Evolutionary conservation across 768 basidiomycete species (phyloP), one percentile per base, ranked within the genome.

Genomic region (Kwoniella newhampshirensis): DNA sequence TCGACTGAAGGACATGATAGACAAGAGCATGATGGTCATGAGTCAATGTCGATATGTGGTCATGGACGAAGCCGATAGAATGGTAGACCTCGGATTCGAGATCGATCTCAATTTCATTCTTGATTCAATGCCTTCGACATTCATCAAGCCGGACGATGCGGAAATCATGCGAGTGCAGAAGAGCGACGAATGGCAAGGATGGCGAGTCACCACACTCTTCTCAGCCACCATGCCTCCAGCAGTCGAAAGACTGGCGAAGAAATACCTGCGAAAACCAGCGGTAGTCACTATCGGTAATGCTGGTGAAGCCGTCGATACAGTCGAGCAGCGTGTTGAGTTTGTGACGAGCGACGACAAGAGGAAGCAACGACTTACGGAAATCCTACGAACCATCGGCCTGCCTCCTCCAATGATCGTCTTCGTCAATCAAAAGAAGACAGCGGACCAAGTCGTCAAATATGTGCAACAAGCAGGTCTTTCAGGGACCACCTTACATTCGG

Each of bases 31-130:
- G 43, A 82, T 99, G 40, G 96, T 99, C 18, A 82, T 99, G 41
- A 88, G 89, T 6, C 96, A 99, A 77, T 98, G 96, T 77, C 90
- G 91, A 1, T 98, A 99, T 72, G 87, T 99, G 57, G 94, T 99
- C 64, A 96, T 99, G 96, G 96, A 99, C 75, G 96, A 99, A 81
- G 96, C 96, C 15, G 96, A 99, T 76, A 85, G 96, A 49, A 98
- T 99, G 96, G 93, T 99, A 60, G 86, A 93, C 71, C 85, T 98
- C 27, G 96, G 96, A 15, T 99, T 99, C 74, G 96, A 99, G 77
- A 84, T 83, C 15, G 93, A 96, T 74, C 79, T 99, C 43, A 91
- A 88, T 23, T 96, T 90, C 76, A 98, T 99, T 68, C 79, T 99
- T 59, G 94, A 98, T 77, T 84, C 90, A 56, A 82, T 98, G 58